phyloP scores from a whole-genome alignment of 2,329 filamentous ascomycete genomes.

The Trichoderma sp. region DNA sequence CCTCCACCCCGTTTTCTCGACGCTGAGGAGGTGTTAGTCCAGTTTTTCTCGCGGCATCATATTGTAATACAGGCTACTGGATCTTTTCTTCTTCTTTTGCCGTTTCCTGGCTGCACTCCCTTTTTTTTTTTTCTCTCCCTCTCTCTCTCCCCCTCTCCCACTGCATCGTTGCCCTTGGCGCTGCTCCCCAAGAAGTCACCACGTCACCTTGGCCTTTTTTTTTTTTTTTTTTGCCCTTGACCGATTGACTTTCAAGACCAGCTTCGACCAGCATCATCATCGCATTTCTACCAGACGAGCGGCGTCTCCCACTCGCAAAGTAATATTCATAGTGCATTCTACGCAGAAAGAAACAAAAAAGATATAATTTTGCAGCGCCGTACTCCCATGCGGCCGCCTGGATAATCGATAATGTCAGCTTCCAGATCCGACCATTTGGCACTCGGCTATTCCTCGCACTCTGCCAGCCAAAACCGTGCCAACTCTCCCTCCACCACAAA shows the following conservation, averaged over 20 bases:
- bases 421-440: slow-evolving; percentile 82
- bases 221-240: slow-evolving; percentile 11
- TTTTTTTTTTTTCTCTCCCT: not conserved
- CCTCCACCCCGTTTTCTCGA: slow-evolving; percentile 17
- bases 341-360: not conserved
- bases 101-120: slow-evolving; percentile 3
- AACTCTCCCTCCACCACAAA: slow-evolving; percentile 76
- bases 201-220: slow-evolving; percentile 16
- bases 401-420: slow-evolving; percentile 92
- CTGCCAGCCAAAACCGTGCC: slow-evolving; percentile 64
- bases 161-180: slow-evolving; percentile 7
- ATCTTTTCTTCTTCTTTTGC: slow-evolving; percentile 21
- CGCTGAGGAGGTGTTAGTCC: slow-evolving; percentile 18
- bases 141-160: not conserved
- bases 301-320: not conserved
- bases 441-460: slow-evolving; percentile 73
- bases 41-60: slow-evolving; percentile 27
- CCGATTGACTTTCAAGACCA: slow-evolving; percentile 15
- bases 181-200: slow-evolving; percentile 6
- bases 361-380: slow-evolving; percentile 20
- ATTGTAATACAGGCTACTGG: slow-evolving; percentile 37
- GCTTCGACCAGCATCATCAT: slow-evolving; percentile 19
- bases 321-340: slow-evolving; percentile 17
- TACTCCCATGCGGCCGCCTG: slow-evolving; percentile 48
- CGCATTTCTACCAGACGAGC: slow-evolving; percentile 8